Evolutionary conservation across 2,329 filamentous ascomycete species (phyloP), one percentile per base, ranked within the genome.

Genomic region (Nothomitra cinnamomea): DNA sequence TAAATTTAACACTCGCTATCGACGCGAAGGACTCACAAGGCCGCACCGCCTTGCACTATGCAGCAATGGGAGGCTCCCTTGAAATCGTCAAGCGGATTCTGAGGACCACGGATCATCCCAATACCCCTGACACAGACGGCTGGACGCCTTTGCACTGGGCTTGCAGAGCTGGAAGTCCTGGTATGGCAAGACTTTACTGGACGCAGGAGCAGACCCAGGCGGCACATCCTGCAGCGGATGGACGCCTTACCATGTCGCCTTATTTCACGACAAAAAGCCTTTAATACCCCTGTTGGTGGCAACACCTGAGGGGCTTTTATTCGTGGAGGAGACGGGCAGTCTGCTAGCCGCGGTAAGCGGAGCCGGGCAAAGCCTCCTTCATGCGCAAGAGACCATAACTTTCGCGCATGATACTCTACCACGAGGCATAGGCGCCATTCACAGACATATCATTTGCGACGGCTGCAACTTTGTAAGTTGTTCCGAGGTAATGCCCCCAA

Each of bases 41-140:
- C 38, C 60, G 62, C 6, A 61, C 54, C 17, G 59, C 63, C 1
- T 57, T 68, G 4, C 60, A 61, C 21, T 57, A 57, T 17, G 64
- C 65, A 3, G 61, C 62, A 3, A 56, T 36, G 41, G 40, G 53
- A 2, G 60, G 60, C 8, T 55, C 61, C 32, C 48, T 62, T 28
- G 54, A 60, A 8, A 57, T 67, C n/a, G 58, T 66, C 15, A 52
- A 61, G 32, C n/a, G n/a, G 17, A 19, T 8, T 7, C 41, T 42
- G 4, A 42, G 21, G 40, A n/a, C n/a, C 4, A n/a, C 21, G 41
- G 8, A 12, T 22, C 21, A 45, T 2, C 3, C 8, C 60, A 51
- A 63, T 15, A 35, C 41, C 35, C 40, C 22, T 17, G 52, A 53
- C 17, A 41, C 17, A 15, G 52, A 53, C 36, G 52, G 52, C 36